Conservation (phyloP, 306 rosid genomes). For the Quercus mongolica region DNA sequence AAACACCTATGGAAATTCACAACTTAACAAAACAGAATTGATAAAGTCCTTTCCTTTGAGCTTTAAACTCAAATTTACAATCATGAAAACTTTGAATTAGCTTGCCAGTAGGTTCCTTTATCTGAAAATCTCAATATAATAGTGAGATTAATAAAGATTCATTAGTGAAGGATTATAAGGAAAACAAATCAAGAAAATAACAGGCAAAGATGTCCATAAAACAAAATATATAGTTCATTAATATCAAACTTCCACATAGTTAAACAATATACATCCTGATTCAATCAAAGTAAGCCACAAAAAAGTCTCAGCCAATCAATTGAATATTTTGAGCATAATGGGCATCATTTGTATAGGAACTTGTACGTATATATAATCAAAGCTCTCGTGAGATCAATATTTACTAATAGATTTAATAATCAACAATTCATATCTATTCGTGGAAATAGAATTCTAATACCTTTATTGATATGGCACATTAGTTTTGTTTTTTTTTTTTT, state of each 20-base stretch:
- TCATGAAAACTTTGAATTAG: constrained; percentile 69
- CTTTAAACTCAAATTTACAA: constrained; percentile 51
- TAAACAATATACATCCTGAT: neutral
- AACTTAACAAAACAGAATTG: constrained; percentile 43
- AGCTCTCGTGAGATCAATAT: too few species aligned
- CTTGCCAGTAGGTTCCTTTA: constrained; percentile 80
- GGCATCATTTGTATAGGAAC: neutral
- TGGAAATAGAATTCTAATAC: too few species aligned
- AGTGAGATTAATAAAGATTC: constrained; percentile 2
- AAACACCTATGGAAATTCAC: too few species aligned
- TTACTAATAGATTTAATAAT: neutral
- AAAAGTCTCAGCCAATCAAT: neutral
- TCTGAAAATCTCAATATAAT: constrained; percentile 40
- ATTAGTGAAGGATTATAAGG: neutral
- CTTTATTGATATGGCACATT: too few species aligned
- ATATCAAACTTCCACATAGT: too few species aligned
- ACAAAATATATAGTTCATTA: too few species aligned
- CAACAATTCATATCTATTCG: too few species aligned
- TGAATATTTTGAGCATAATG: too few species aligned
- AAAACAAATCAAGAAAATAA: neutral
- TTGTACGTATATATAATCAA: neutral
- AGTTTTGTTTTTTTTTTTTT: too few species aligned
- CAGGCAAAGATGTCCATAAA: too few species aligned
- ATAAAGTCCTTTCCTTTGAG: constrained; percentile 57
- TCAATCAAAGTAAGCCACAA: neutral